Evolutionary conservation across 306 rosid species (phyloP).

Genomic region (Inga oerstediana): DNA sequence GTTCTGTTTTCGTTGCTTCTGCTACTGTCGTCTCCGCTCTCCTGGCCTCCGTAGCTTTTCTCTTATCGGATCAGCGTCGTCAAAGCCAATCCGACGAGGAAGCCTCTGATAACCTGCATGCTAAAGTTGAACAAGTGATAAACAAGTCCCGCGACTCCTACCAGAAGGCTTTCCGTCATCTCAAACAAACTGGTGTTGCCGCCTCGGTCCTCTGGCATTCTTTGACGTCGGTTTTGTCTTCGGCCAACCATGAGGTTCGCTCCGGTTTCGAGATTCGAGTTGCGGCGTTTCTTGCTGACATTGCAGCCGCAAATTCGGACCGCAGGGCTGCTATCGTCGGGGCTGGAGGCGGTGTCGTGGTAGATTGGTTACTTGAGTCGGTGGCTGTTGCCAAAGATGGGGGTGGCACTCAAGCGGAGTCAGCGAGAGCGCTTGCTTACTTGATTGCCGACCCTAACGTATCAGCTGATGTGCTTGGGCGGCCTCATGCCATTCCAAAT

Average conservation of each 20-base stretch:
- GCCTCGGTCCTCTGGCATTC: slow-evolving; percentile 90
- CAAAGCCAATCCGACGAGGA: slow-evolving; percentile 30
- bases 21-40: slow-evolving; percentile 50
- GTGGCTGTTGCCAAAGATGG: slow-evolving; percentile 77
- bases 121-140: slow-evolving; percentile 48
- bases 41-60: slow-evolving; percentile 52
- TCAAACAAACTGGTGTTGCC: slow-evolving; percentile 74
- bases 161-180: slow-evolving; percentile 59
- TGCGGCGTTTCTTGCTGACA: slow-evolving; percentile 88
- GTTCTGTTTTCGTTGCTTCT: slow-evolving; percentile 53
- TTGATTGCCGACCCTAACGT: slow-evolving; percentile 89
- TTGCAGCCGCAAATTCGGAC: slow-evolving; percentile 72
- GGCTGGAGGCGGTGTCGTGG: slow-evolving; percentile 90
- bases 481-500: slow-evolving; percentile 85
- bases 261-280: slow-evolving; percentile 93
- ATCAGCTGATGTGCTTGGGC: slow-evolving; percentile 69
- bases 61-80: slow-evolving; percentile 27
- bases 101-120: slow-evolving; percentile 42
- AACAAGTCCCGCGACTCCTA: slow-evolving; percentile 55
- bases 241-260: slow-evolving; percentile 91
- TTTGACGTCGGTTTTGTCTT: slow-evolving; percentile 75
- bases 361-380: slow-evolving; percentile 92
- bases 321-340: slow-evolving; percentile 90
- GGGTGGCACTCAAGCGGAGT: slow-evolving; percentile 80
- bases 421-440: slow-evolving; percentile 93